Conservation (phyloP, 805 yeast species). For the Spathaspora arborariae region DNA sequence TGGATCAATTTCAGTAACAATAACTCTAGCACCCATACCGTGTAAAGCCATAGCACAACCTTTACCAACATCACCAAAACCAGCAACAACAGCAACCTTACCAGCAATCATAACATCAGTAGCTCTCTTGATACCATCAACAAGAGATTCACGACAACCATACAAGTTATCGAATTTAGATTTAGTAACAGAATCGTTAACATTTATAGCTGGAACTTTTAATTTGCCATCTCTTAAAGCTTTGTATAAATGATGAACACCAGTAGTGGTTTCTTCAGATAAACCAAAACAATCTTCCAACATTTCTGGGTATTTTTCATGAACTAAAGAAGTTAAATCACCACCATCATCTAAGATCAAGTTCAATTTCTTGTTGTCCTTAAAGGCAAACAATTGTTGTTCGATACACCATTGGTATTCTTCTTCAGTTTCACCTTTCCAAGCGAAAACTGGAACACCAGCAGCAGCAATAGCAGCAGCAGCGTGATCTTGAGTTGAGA, state of each 20-base stretch:
- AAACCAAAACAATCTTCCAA: conserved; percentile 91
- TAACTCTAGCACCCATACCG: conserved; percentile 99
- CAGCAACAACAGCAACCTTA: conserved; percentile 98
- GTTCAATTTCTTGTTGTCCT: conserved; percentile 92
- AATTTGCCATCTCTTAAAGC: conserved; percentile 83
- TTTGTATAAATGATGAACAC: conserved; percentile 98
- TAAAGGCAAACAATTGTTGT: conserved; percentile 97
- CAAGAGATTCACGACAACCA: conserved; percentile 98
- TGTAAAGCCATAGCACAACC: conserved; percentile 99
- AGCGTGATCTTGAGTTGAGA: conserved; percentile 99
- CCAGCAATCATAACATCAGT: conserved; percentile 99
- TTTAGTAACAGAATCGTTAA: conserved; percentile 98
- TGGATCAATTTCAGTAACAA: conserved; percentile 97
- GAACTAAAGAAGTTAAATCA: conserved; percentile 94
- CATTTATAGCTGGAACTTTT: conserved; percentile 99
- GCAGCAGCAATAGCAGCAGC: conserved; percentile 99
- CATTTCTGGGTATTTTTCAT: conserved; percentile 97
- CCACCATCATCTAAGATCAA: conserved; percentile 99
- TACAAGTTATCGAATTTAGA: conserved; percentile 98
- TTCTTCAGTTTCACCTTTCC: conserved; percentile 99
- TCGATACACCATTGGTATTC: conserved; percentile 99
- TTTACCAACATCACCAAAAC: conserved; percentile 99
- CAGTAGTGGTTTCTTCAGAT: conserved; percentile 99
- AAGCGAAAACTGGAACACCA: conserved; percentile 98
- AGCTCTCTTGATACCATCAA: conserved; percentile 99